These are phyloP conservation scores for Ophiostoma quercus DNA, from an alignment of 2,329 filamentous ascomycete species.

Conservation along the genomic window DNA sequence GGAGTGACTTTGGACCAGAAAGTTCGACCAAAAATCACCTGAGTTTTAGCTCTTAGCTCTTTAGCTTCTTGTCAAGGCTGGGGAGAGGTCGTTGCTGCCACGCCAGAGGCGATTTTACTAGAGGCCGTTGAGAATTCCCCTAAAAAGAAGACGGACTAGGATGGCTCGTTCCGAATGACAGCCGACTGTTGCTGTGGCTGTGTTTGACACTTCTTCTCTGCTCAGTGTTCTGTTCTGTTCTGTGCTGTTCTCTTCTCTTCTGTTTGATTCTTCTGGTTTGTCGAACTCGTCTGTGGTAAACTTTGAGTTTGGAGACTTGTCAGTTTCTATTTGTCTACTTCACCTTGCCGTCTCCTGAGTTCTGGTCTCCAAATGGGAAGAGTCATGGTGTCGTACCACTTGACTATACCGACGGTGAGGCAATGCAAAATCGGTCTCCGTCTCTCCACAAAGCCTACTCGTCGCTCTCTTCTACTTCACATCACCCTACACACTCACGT, in stretches of 20 bases:
- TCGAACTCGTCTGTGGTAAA: conserved; percentile 1
- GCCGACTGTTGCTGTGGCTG: not conserved
- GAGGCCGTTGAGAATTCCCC: not conserved
- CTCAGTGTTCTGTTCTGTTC: not conserved
- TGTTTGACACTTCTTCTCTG: not conserved
- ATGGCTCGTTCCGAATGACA: not conserved
- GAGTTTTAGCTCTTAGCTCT: not conserved
- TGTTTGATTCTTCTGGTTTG: not conserved
- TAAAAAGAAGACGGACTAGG: not conserved
- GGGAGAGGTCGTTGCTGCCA: not conserved
- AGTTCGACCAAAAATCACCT: not conserved
- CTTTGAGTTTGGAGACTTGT: conserved; percentile 2
- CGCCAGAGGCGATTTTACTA: not conserved
- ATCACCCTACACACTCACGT: conserved; percentile 8
- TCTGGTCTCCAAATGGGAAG: not conserved
- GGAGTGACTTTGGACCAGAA: conserved; percentile 1
- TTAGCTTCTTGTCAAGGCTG: not conserved
- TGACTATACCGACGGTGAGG: conserved; percentile 4
- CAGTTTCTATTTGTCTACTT: not conserved
- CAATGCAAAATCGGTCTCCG: not conserved
- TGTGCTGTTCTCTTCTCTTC: not conserved
- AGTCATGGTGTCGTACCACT: conserved; percentile 20
- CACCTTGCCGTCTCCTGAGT: not conserved
- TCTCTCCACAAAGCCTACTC: not conserved
- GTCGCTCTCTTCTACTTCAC: not conserved